These are phyloP conservation scores for Aegilops speltoides DNA, from an alignment of 176 grass and related monocot species.

Conservation along the genomic window DNA sequence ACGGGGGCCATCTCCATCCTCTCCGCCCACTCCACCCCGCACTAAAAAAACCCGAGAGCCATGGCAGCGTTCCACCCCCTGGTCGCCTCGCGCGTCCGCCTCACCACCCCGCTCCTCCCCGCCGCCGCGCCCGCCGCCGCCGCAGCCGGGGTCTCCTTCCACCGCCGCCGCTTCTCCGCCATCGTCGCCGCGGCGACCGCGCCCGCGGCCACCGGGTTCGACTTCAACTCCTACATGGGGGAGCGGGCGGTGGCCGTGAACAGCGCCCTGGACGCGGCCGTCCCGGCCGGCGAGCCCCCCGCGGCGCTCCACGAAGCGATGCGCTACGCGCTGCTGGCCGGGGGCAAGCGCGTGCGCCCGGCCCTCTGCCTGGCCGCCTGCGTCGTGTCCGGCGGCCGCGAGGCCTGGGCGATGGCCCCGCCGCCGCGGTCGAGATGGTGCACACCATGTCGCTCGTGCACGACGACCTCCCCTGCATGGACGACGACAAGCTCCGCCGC, in stretches of 20 bases:
- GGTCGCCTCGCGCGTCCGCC: slow-evolving; percentile 32
- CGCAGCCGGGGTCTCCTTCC: background rate
- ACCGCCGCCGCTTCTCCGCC: slow-evolving; percentile 39
- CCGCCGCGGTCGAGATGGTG: slow-evolving; percentile 71
- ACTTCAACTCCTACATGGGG: slow-evolving; percentile 76
- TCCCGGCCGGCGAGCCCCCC: slow-evolving; percentile 37
- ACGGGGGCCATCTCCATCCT: slow-evolving; percentile 19
- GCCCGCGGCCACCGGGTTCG: slow-evolving; percentile 36
- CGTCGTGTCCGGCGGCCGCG: slow-evolving; percentile 47
- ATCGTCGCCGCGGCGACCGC: slow-evolving; percentile 49
- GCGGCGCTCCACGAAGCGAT: slow-evolving; percentile 69
- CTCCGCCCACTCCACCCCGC: background rate
- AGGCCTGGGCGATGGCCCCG: slow-evolving; percentile 58
- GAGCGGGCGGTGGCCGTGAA: slow-evolving; percentile 57
- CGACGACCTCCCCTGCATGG: slow-evolving; percentile 87
- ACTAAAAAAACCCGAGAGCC: background rate
- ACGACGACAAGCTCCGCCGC: slow-evolving; percentile 73
- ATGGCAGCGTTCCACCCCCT: slow-evolving; percentile 52
- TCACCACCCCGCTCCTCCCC: background rate
- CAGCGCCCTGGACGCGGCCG: slow-evolving; percentile 49
- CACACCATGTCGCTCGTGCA: slow-evolving; percentile 93
- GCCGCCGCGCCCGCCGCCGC: background rate
- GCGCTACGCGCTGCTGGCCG: slow-evolving; percentile 76
- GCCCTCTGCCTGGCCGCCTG: slow-evolving; percentile 69
- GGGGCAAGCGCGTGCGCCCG: slow-evolving; percentile 79